Conservation (phyloP, 208 protist species). For the Leishmania arabica region DNA sequence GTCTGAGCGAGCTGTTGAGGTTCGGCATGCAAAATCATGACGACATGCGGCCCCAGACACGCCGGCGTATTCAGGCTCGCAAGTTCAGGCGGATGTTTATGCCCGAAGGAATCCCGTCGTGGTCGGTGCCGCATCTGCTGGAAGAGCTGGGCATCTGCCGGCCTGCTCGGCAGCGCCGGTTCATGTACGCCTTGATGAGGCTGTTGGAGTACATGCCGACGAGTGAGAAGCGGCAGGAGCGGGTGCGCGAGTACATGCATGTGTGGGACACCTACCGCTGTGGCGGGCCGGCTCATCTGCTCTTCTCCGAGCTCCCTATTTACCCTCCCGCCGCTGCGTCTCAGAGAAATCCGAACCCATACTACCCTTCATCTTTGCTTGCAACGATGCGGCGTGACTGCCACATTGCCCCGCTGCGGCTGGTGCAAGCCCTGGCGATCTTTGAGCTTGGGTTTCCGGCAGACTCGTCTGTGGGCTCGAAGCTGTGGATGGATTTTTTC, state of each 20-base stretch:
- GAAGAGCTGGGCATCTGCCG: constrained; percentile 77
- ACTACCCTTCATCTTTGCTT: neutral
- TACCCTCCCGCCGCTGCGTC: constrained; percentile 36
- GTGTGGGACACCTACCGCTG: constrained; percentile 61
- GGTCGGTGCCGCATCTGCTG: constrained; percentile 73
- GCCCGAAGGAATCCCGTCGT: constrained; percentile 61
- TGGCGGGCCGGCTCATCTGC: constrained; percentile 55
- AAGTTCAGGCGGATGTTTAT: constrained; percentile 72
- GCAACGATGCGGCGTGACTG: constrained; percentile 16
- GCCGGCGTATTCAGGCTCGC: constrained; percentile 47
- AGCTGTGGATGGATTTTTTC: constrained; percentile 84
- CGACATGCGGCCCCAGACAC: constrained; percentile 74
- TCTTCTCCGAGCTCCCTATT: constrained; percentile 53
- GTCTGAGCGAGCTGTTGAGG: constrained; percentile 44
- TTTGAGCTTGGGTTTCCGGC: constrained; percentile 74
- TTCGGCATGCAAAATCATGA: constrained; percentile 56
- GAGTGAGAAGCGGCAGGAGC: constrained; percentile 45
- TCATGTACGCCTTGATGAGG: constrained; percentile 68
- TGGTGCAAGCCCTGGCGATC: constrained; percentile 70
- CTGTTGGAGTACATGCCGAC: constrained; percentile 72
- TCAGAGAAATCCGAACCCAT: constrained; percentile 25
- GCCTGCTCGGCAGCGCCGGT: constrained; percentile 62
- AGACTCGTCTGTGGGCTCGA: constrained; percentile 73
- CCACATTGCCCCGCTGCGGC: constrained; percentile 62
- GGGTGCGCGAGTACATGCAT: constrained; percentile 65